Base-by-base conservation (phyloP, 176 grass and related monocot genomes). In the Oryza meridionalis region DNA sequence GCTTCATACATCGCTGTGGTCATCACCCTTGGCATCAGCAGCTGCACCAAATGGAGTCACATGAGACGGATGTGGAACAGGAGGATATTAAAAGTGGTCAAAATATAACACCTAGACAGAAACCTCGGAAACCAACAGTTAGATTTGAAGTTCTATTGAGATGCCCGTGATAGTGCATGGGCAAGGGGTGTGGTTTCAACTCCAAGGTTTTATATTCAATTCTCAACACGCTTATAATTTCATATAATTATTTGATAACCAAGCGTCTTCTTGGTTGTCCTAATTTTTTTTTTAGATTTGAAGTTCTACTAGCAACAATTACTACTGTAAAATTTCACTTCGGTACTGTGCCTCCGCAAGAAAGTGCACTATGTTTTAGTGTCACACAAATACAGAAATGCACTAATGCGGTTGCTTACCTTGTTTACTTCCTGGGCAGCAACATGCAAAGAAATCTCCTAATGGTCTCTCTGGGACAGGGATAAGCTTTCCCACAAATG, bases 401-500 rank as follows among this genome's bases (percentile, higher is more conserved):
- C 47, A 16, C 3, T 50, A n/a, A 6, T 35, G 21, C 46, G 2
- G 22, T 45, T 45, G 70, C 17, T 29, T 83, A 90, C 87, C 84
- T 69, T 65, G 46, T 73, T 90, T 92, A 68, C 53, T 77, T 27
- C 59, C 47, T 31, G 43, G 32, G 64, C 65, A 85, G 67, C 94
- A 89, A 72, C 78, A 88, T 12, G 69, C 10, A 9, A 96, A 86
- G 37, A 77, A 33, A 6, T 91, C 88, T 76, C 5, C 53, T 4
- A 93, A 75, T 38, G 91, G 84, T 65, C 50, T 81, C 16, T 91
- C 68, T 25, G 94, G 69, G 78, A 96, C 84, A 69, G 94, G 88
- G 77, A 93, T 87, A 47, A 96, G 88, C 84, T 96, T 96, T 47
- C 94, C 94, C 50, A 93, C 7, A 7, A 70, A 40, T 8, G 94